Evolutionary conservation across 1,284 basidiomycete genomes (phyloP), one percentile per base, ranked within the genome.

Genomic region (Malassezia dermatis): DNA sequence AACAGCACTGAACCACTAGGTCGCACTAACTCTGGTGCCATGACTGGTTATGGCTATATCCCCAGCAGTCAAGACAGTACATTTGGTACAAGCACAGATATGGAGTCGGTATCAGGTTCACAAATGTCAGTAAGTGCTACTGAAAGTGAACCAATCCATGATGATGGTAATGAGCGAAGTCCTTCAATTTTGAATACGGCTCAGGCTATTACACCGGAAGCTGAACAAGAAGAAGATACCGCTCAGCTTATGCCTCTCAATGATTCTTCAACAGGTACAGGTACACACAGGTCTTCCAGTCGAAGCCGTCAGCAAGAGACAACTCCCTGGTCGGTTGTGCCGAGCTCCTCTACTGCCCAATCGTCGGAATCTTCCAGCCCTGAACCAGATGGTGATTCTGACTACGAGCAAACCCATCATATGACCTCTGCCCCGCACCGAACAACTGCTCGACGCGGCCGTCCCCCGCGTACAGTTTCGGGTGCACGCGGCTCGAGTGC

Each of bases 11-110:
- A 28, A 10, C 35, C 46, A 4, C 32, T 55, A 4, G 23, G 19
- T 8, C 30, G 30, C 21, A 23, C 32, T 8, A 35, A 17, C 50
- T 64, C 64, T 0, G 66, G 64, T 17, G 57, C 59, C 5, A 26
- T 68, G 50, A 59, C 67, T 10, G 69, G 65, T 2, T 72, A 72
- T 43, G 66, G 66, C 10, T 68, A 69, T 46, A 72, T 72, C 27
- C 62, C 68, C 0, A 62, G 68, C 17, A 72, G 69, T 54, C 61
- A 66, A 45, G 68, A 69, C 45, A 69, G 65, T 31, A 65, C 64
- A 0, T 28, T 72, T 32, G 65, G 62, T 26, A 35, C 50, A 11
- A 48, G 43, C 35, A 40, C 35, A 12, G 45, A 52, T 21, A 46
- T 12, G 11, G 49, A 52, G 13, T 48, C 56, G 3, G 21, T 27